Conservation (phyloP, 768 basidiomycete genomes). For the Mycena floridula region DNA sequence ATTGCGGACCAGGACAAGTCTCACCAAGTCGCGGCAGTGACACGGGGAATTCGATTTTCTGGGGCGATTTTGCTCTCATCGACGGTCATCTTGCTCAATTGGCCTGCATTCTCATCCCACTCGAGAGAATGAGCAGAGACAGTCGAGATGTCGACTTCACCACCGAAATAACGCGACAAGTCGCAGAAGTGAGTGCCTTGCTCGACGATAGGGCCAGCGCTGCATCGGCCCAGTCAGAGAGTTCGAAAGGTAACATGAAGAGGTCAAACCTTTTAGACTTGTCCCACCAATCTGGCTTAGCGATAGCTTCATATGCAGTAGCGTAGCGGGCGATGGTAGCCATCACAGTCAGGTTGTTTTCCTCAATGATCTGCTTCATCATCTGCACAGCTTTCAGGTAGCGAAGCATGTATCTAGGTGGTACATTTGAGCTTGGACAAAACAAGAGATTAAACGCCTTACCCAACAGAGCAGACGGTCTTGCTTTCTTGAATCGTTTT, state of each 20-base stretch:
- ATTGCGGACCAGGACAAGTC: slow-evolving; percentile 11
- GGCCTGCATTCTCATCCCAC: slow-evolving; percentile 86
- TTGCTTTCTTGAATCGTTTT: slow-evolving; percentile 62
- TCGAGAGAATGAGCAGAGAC: slow-evolving; percentile 86
- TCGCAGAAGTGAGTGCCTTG: slow-evolving; percentile 98
- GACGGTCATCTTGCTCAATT: slow-evolving; percentile 71
- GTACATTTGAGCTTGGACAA: not conserved
- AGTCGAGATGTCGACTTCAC: slow-evolving; percentile 81
- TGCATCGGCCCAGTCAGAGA: slow-evolving; percentile 20
- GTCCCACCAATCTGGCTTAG: slow-evolving; percentile 91
- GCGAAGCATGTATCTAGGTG: slow-evolving; percentile 80
- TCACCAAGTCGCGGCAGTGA: slow-evolving; percentile 88
- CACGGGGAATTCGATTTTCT: slow-evolving; percentile 89
- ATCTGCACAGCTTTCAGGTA: slow-evolving; percentile 91
- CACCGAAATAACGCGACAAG: slow-evolving; percentile 94
- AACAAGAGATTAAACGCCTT: slow-evolving; percentile 1
- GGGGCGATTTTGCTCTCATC: slow-evolving; percentile 83
- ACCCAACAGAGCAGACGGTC: slow-evolving; percentile 88
- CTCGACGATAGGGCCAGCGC: slow-evolving; percentile 80
- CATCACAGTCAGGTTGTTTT: slow-evolving; percentile 94
- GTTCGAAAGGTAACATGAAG: not conserved
- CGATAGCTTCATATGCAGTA: slow-evolving; percentile 75
- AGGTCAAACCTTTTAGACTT: slow-evolving; percentile 66
- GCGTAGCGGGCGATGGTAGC: slow-evolving; percentile 93
- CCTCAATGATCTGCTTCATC: slow-evolving; percentile 94